phyloP scores from a whole-genome alignment of 257 asterid genomes.

The Coffea eugenioides region DNA sequence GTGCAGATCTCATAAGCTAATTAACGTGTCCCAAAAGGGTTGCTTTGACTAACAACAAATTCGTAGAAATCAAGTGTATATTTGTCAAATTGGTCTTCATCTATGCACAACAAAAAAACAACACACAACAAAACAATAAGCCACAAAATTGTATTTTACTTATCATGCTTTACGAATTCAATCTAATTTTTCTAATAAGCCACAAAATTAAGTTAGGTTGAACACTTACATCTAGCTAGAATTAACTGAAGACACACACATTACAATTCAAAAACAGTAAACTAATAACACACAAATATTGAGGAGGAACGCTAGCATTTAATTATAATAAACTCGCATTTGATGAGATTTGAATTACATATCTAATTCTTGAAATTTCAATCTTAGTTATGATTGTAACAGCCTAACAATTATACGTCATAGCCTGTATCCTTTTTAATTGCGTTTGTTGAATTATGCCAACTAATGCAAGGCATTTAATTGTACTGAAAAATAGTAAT shows the following conservation, averaged over 20 bases:
- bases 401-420: neutral
- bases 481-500: too few species aligned
- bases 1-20: neutral
- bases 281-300: too few species aligned
- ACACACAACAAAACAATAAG: neutral
- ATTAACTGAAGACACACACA: too few species aligned
- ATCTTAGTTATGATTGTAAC: too few species aligned
- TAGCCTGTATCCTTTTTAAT: too few species aligned
- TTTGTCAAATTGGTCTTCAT: neutral
- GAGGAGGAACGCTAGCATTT: too few species aligned
- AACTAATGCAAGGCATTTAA: too few species aligned
- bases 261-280: too few species aligned
- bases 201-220: neutral
- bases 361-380: too few species aligned
- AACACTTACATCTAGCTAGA: too few species aligned
- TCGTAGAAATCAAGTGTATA: neutral
- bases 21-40: neutral
- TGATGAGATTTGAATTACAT: too few species aligned
- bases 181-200: neutral
- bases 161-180: neutral
- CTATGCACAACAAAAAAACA: neutral
- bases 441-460: neutral
- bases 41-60: neutral
- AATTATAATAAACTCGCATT: too few species aligned
- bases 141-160: neutral